Conservation (phyloP, 2,329 filamentous ascomycete genomes). For the Paracamarosporium sp. region DNA sequence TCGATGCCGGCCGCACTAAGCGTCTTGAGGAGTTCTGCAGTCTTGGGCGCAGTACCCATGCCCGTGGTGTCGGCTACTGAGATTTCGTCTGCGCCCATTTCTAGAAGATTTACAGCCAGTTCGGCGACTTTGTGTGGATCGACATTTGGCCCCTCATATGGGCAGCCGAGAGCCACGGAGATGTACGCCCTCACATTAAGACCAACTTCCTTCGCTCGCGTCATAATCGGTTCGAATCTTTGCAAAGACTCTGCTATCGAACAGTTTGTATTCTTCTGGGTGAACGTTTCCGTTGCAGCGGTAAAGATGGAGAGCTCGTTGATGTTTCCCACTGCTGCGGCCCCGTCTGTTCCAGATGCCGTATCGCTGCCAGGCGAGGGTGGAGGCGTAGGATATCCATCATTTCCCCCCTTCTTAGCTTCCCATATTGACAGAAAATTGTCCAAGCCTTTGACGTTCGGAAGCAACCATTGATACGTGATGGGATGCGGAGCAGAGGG, state of each 20-base stretch:
- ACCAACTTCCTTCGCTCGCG: constrained; percentile 67
- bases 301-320: constrained; percentile 81
- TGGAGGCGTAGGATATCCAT: constrained; percentile 58
- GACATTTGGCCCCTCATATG: constrained; percentile 71
- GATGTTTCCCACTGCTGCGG: constrained; percentile 26
- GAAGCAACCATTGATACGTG: constrained; percentile 81
- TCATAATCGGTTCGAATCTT: constrained; percentile 74
- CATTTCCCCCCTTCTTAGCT: constrained; percentile 47
- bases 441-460: constrained; percentile 75
- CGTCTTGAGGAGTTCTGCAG: constrained; percentile 68
- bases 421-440: constrained; percentile 64
- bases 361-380: constrained; percentile 44
- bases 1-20: constrained; percentile 72
- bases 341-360: constrained; percentile 46
- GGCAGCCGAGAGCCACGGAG: constrained; percentile 75
- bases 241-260: constrained; percentile 75
- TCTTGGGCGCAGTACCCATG: constrained; percentile 81
- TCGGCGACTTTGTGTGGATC: constrained; percentile 66
- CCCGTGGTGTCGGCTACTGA: constrained; percentile 90
- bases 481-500: constrained; percentile 63
- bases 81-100: constrained; percentile 91
- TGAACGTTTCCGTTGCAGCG: constrained; percentile 81
- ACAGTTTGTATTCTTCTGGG: constrained; percentile 83
- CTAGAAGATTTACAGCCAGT: constrained; percentile 70
- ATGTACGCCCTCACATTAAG: constrained; percentile 80